Evolutionary conservation across 495 filamentous ascomycete genomes (phyloP).

Genomic region (Penicillium verhagenii): DNA sequence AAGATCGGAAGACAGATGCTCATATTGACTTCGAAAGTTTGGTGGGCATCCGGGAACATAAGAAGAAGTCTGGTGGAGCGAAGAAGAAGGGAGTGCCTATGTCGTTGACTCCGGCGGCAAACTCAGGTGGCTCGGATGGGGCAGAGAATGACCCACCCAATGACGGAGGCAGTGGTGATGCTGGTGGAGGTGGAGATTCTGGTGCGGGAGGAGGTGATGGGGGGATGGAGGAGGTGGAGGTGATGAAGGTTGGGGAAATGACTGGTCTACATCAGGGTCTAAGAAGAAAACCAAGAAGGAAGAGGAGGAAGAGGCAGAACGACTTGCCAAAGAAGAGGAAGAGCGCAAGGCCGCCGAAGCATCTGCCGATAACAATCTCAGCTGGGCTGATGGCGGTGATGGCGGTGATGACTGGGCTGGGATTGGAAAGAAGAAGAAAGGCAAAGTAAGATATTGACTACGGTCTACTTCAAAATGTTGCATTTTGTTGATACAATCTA

Average conservation of each 20-base stretch:
- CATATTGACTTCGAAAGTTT: conserved; percentile 54
- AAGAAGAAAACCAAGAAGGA: conserved; percentile 45
- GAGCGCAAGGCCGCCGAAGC: conserved; percentile 37
- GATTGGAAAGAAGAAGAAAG: conserved; percentile 51
- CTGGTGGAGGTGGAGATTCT: conserved; percentile 31
- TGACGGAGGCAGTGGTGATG: conserved; percentile 27
- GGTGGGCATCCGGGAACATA: conserved; percentile 48
- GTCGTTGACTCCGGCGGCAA: conserved; percentile 18
- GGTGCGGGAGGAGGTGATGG: conserved; percentile 33
- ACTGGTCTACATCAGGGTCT: conserved; percentile 38
- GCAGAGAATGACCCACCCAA: conserved; percentile 10
- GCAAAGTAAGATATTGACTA: conserved; percentile 34
- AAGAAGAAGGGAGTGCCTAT: conserved; percentile 33
- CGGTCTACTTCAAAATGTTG: not conserved
- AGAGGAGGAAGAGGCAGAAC: conserved; percentile 39
- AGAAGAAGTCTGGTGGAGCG: conserved; percentile 38
- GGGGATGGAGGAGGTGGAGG: conserved; percentile 26
- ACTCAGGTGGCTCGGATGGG: conserved; percentile 12
- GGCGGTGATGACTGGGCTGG: conserved; percentile 35
- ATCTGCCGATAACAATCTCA: conserved; percentile 37
- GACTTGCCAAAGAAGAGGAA: conserved; percentile 34
- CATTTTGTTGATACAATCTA: not conserved
- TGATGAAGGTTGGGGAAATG: conserved; percentile 37
- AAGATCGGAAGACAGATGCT: conserved; percentile 26
- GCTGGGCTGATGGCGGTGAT: conserved; percentile 44